Evolutionary conservation across 2,329 filamentous ascomycete species (phyloP).

Genomic region (Neopestalotiopsis clavispora): DNA sequence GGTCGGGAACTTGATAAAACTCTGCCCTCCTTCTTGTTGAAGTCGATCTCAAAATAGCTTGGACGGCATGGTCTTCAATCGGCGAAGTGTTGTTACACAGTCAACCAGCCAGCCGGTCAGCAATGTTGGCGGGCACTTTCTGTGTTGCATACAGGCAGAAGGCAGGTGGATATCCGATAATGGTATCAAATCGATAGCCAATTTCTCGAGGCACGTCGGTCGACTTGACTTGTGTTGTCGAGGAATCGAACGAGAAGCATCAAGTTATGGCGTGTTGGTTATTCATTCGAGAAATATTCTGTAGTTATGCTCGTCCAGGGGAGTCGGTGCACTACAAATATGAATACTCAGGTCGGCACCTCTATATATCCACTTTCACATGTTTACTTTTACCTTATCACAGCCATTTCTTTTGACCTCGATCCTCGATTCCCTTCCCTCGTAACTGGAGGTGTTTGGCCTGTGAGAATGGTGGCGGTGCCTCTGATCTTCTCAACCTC

Average conservation of each 20-base stretch:
- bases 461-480: background rate
- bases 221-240: background rate
- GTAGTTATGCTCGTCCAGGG: background rate
- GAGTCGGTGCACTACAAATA: background rate
- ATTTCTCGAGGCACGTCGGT: background rate
- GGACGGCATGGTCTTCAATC: background rate
- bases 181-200: background rate
- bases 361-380: background rate
- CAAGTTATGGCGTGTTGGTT: background rate
- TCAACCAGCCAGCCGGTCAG: background rate
- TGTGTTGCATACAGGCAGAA: background rate
- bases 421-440: conserved; percentile 5
- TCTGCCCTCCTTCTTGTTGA: too few species aligned
- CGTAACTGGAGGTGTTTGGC: background rate
- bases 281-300: background rate
- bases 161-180: background rate
- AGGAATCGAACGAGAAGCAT: background rate
- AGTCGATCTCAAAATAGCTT: background rate
- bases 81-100: background rate
- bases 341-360: background rate
- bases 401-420: background rate
- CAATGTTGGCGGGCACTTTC: background rate
- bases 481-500: background rate
- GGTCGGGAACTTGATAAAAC: too few species aligned
- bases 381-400: background rate